phyloP scores from a whole-genome alignment of 139 green algal genomes.

The Picochlorum sp. region DNA sequence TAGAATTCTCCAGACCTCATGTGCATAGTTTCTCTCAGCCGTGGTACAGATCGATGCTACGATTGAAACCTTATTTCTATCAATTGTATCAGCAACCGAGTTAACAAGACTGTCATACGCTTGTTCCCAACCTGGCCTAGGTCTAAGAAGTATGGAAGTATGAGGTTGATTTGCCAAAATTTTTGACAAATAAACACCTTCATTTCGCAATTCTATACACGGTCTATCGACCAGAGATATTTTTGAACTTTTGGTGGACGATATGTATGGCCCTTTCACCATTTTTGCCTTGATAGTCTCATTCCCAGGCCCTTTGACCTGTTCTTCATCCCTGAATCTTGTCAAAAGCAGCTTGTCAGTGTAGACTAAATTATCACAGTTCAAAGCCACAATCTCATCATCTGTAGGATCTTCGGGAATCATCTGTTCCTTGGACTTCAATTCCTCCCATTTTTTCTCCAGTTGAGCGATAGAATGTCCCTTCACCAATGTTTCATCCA shows the following conservation, averaged over 20 bases:
- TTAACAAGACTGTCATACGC: slow-evolving; percentile 14
- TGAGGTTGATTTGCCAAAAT: neutral
- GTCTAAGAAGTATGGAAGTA: neutral
- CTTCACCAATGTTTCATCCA: slow-evolving; percentile 77
- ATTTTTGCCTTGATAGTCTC: neutral
- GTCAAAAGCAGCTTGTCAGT: neutral
- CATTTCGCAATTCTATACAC: neutral
- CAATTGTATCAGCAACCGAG: slow-evolving; percentile 29
- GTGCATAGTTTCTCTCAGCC: slow-evolving; percentile 66
- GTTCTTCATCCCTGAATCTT: neutral
- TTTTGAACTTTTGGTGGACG: too few relatives aligned
- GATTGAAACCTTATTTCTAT: slow-evolving; percentile 28
- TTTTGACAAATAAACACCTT: neutral
- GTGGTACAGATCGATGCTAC: slow-evolving; percentile 74
- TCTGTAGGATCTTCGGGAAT: too few relatives aligned
- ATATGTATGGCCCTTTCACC: neutral
- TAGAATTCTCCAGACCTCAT: slow-evolving; percentile 76
- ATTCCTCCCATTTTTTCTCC: neutral
- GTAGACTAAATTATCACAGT: neutral
- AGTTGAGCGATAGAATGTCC: neutral
- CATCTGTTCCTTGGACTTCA: neutral
- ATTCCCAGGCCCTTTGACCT: neutral
- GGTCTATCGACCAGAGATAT: neutral
- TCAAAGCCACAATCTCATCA: neutral
- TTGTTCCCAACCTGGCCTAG: neutral